These are phyloP conservation scores for Limnomonas spitsbergensis DNA, from an alignment of 139 green algal genomes.

Conservation along the genomic window DNA sequence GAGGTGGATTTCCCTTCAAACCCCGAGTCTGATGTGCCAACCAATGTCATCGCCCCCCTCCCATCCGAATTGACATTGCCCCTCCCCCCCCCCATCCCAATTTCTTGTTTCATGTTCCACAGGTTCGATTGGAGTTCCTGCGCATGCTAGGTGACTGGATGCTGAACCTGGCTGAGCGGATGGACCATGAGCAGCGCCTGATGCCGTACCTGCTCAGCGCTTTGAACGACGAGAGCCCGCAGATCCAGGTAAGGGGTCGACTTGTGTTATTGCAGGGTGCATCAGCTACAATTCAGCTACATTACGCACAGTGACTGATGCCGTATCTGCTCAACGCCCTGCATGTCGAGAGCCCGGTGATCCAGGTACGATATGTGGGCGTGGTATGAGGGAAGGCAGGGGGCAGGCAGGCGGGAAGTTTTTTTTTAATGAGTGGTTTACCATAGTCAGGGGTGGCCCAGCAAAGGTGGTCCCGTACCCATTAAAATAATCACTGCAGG, in stretches of 20 bases:
- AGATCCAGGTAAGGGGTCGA: constrained; percentile 29
- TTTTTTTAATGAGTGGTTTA: no score
- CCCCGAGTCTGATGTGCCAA: no score
- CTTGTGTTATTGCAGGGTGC: background rate
- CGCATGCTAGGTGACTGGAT: constrained; percentile 58
- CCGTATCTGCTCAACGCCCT: background rate
- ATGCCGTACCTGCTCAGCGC: constrained; percentile 65
- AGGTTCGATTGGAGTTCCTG: constrained; percentile 65
- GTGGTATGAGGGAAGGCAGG: background rate
- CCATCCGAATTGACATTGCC: no score
- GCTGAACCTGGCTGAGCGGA: constrained; percentile 53
- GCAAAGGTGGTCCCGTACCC: no score
- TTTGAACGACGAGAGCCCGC: constrained; percentile 49
- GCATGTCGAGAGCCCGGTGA: background rate
- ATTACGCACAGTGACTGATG: background rate
- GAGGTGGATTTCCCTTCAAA: no score
- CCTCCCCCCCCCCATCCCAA: background rate
- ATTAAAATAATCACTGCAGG: no score
- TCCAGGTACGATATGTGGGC: background rate
- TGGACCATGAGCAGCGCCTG: constrained; percentile 67
- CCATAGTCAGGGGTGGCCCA: no score
- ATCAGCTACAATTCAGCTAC: no score
- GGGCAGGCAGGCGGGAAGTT: no score
- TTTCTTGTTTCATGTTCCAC: background rate
- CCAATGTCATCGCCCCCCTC: no score